Evolutionary conservation across 2,329 filamentous ascomycete genomes (phyloP), one percentile per base, ranked within the genome.

Genomic region (Xylariaceae sp.): DNA sequence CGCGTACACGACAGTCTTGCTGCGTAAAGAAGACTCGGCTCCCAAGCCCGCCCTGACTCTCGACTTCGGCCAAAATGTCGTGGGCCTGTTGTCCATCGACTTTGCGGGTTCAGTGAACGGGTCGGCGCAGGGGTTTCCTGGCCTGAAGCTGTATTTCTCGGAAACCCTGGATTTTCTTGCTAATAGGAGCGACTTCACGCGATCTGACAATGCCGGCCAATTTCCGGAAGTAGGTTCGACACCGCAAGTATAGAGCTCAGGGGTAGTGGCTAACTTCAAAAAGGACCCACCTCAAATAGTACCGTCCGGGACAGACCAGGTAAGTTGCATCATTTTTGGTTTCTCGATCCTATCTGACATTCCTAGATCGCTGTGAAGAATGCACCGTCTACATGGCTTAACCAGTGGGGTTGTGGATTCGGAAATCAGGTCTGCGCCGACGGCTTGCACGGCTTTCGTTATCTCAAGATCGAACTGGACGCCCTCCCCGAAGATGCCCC

Each of bases 381-480:
- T 2, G 51, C 71, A 2, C 64, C 71, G 3, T 81, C 77, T 52
- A 76, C 71, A 1, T 83, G 79, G 80, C 73, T 68, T 9, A 69
- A 79, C 52, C 66, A 70, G 37, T 71, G 75, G 50, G 78, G 79
- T 10, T 82, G 80, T 54, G 66, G 76, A 41, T 66, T 74, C 44
- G 72, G 66, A 18, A 69, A 55, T 5, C 66, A 79, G 53, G 79
- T 83, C 12, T 82, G 80, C 61, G 70, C 77, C 0, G 80, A 83
- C 54, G 81, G 80, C 2, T 67, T 83, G 4, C 81, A 83, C 50
- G 80, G 79, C 4, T 83, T 82, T 61, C 75, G 80, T 40, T 83
- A 82, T 55, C 61, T 83, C 40, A 79, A 75, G 50, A 76, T 82
- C 23, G 74, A 73, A 44, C 69, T 83, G 2, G 76, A 78, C 55